These are phyloP conservation scores for Lotmaria passim DNA, from an alignment of 208 protist genomes.

Conservation along the genomic window DNA sequence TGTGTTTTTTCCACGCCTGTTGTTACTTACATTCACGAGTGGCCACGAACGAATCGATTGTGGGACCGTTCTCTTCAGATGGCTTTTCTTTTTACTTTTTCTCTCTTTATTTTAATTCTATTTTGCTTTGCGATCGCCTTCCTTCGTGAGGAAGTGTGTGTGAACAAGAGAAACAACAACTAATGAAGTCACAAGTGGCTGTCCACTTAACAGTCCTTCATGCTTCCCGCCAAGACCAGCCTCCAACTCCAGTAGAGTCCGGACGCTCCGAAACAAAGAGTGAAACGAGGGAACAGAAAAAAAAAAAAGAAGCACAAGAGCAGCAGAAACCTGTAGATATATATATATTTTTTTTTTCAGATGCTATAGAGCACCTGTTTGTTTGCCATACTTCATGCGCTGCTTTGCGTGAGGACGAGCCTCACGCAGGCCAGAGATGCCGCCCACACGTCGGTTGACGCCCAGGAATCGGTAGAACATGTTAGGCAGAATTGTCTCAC, in stretches of 20 bases:
- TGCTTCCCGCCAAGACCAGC: too few species aligned
- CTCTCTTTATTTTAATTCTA: background rate
- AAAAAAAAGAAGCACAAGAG: background rate
- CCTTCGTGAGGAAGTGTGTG: conserved; percentile 22
- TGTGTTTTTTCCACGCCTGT: too few species aligned
- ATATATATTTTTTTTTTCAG: too few species aligned
- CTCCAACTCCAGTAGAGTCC: too few species aligned
- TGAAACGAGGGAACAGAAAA: background rate
- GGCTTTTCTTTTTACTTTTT: background rate
- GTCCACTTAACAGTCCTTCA: too few species aligned
- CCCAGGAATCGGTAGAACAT: conserved; percentile 90
- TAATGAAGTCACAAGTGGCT: background rate
- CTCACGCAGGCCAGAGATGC: conserved; percentile 75
- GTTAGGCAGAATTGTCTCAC: conserved; percentile 92
- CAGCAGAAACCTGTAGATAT: background rate
- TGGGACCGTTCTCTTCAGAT: background rate
- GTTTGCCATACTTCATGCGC: conserved; percentile 88
- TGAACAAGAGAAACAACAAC: conserved; percentile 11
- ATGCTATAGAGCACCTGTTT: conserved; percentile 55
- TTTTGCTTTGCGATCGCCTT: conserved; percentile 4
- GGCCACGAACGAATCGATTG: too few species aligned
- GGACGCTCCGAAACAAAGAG: too few species aligned
- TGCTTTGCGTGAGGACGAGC: conserved; percentile 67
- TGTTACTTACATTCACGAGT: too few species aligned
- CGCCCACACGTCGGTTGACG: conserved; percentile 74